These are phyloP conservation scores for Polygonum aviculare DNA, from an alignment of 148 eudicot species.

Conservation along the genomic window DNA sequence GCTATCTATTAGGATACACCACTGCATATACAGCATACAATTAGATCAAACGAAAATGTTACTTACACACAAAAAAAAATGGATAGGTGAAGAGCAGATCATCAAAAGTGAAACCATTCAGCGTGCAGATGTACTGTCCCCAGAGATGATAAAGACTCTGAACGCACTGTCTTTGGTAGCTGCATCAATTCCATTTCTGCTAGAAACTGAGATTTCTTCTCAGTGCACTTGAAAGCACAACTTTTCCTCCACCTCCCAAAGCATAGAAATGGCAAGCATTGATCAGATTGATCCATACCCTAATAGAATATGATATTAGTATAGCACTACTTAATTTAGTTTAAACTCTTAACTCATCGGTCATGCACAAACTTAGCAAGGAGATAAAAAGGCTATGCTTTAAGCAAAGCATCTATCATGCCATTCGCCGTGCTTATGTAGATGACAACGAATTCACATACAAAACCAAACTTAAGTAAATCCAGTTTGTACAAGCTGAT, in stretches of 20 bases:
- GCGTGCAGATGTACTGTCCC: slow-evolving; percentile 71
- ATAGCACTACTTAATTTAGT: background rate
- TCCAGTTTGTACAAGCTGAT: background rate
- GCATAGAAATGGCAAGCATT: slow-evolving; percentile 22
- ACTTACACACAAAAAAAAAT: slow-evolving; percentile 81
- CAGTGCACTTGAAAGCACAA: slow-evolving; percentile 12
- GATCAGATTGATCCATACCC: background rate
- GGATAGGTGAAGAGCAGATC: slow-evolving; percentile 65
- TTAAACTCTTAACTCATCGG: background rate
- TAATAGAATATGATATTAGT: background rate
- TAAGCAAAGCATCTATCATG: background rate
- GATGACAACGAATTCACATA: background rate
- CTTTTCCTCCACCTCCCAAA: slow-evolving; percentile 6
- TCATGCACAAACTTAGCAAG: background rate
- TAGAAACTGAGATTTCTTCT: slow-evolving; percentile 42
- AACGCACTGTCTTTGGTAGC: slow-evolving; percentile 82
- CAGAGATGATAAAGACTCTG: slow-evolving; percentile 80
- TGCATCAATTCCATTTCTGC: slow-evolving; percentile 46
- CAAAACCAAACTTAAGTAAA: background rate
- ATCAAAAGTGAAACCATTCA: slow-evolving; percentile 64
- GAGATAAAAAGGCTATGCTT: background rate
- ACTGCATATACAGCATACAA: background rate
- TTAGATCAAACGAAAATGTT: slow-evolving; percentile 10
- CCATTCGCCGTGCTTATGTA: background rate
- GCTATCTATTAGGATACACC: background rate